phyloP scores from a whole-genome alignment of 192 early-diverging fungal species.

The Spizellomyces punctatus region DNA sequence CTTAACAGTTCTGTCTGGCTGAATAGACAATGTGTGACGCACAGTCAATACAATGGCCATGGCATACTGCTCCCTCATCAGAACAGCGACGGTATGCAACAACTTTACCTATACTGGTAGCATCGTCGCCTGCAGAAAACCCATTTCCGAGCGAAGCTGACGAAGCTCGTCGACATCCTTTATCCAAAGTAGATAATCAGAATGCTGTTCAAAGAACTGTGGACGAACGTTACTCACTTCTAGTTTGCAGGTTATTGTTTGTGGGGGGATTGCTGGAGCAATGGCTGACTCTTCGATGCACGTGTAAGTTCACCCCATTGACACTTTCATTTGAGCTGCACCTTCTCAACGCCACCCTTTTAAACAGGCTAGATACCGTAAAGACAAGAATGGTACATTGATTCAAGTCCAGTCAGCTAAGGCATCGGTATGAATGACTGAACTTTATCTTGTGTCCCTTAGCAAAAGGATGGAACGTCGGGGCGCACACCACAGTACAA shows the following conservation, averaged over 20 bases:
- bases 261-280: constrained; percentile 34
- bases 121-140: no score
- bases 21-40: no score
- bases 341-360: background rate
- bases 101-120: no score
- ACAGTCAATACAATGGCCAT: no score
- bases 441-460: background rate
- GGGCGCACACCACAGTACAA: constrained; percentile 13
- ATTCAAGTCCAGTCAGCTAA: background rate
- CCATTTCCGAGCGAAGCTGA: no score
- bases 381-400: constrained; percentile 38
- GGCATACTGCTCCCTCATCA: no score
- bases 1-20: no score
- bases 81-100: no score
- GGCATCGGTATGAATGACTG: background rate
- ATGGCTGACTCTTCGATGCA: constrained; percentile 36
- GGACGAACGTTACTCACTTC: no score
- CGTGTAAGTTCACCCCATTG: constrained; percentile 2
- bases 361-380: constrained; percentile 31
- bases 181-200: no score
- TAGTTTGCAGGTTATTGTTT: background rate
- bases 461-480: constrained; percentile 24
- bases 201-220: no score
- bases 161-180: no score
- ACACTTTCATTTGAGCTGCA: background rate